Conservation (phyloP, 345 rosid genomes). For the Rhodamnia rubescens region DNA sequence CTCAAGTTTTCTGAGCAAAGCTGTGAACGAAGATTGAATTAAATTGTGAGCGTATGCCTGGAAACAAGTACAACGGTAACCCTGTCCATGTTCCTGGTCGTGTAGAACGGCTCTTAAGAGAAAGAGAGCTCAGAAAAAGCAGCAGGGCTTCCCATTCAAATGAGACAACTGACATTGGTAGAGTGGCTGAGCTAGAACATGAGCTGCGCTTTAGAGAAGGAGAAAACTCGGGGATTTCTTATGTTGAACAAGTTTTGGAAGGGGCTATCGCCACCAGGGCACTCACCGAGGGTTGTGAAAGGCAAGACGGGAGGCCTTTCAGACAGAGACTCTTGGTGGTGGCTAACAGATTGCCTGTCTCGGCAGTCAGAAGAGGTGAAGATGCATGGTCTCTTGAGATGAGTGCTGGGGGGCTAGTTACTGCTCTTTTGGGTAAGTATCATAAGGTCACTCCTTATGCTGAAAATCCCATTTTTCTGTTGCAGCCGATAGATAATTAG, state of each 20-base stretch:
- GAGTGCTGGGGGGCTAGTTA: conserved; percentile 96
- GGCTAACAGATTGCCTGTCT: conserved; percentile 96
- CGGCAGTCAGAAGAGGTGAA: conserved; percentile 92
- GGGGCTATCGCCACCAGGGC: conserved; percentile 44
- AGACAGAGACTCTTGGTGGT: conserved; percentile 90
- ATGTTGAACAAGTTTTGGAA: conserved; percentile 57
- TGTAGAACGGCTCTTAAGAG: conserved; percentile 70
- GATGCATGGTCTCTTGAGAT: conserved; percentile 93
- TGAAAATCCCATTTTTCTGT: background rate
- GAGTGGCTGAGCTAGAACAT: conserved; percentile 33
- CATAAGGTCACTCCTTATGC: background rate
- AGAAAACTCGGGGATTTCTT: conserved; percentile 35
- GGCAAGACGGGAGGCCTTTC: conserved; percentile 55
- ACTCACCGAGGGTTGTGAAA: conserved; percentile 38
- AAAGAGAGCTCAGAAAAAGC: conserved; percentile 57
- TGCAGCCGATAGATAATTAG: background rate
- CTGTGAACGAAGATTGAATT: conserved; percentile 17
- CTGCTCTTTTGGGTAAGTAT: conserved; percentile 77
- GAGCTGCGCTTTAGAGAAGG: conserved; percentile 39
- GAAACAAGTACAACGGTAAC: conserved; percentile 66
- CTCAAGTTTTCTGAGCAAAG: conserved; percentile 11
- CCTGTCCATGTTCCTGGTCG: conserved; percentile 46
- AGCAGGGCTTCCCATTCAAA: conserved; percentile 31
- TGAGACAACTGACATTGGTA: conserved; percentile 36
- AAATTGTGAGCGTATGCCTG: conserved; percentile 81